These are phyloP conservation scores for Daphne laureola DNA, from an alignment of 441 rosid genomes.

Conservation along the genomic window DNA sequence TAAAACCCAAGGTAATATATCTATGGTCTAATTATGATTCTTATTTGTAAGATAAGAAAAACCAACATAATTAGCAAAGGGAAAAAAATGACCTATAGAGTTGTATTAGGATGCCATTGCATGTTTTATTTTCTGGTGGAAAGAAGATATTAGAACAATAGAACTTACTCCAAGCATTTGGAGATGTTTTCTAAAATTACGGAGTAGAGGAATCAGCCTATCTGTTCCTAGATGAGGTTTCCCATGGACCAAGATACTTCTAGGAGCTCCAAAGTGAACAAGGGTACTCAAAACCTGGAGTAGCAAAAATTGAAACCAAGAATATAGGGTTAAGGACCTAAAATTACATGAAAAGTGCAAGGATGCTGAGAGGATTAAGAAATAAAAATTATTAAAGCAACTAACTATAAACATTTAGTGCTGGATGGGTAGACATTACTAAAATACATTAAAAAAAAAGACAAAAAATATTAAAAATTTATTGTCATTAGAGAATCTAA, in stretches of 20 bases:
- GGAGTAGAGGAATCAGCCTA: conserved; percentile 72
- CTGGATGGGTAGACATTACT: too few relatives aligned
- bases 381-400: too few relatives aligned
- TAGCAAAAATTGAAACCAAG: conserved; percentile 12
- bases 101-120: neutral
- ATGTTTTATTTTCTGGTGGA: conserved; percentile 1
- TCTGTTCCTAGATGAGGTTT: conserved; percentile 98
- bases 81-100: neutral
- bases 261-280: conserved; percentile 90
- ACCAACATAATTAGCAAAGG: too few relatives aligned
- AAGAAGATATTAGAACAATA: conserved; percentile 18
- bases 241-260: conserved; percentile 69
- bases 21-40: too few relatives aligned
- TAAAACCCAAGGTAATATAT: neutral
- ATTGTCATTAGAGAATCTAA: too few relatives aligned
- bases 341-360: neutral
- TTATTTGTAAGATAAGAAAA: too few relatives aligned
- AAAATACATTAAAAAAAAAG: too few relatives aligned
- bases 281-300: conserved; percentile 80
- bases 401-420: too few relatives aligned
- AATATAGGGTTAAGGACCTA: neutral
- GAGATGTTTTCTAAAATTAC: conserved; percentile 77
- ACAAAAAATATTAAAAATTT: too few relatives aligned
- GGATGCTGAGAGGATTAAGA: too few relatives aligned
- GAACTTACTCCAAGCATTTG: conserved; percentile 64